These are phyloP conservation scores for Cryphonectria japonica DNA, from an alignment of 2,329 filamentous ascomycete genomes.

Conservation along the genomic window DNA sequence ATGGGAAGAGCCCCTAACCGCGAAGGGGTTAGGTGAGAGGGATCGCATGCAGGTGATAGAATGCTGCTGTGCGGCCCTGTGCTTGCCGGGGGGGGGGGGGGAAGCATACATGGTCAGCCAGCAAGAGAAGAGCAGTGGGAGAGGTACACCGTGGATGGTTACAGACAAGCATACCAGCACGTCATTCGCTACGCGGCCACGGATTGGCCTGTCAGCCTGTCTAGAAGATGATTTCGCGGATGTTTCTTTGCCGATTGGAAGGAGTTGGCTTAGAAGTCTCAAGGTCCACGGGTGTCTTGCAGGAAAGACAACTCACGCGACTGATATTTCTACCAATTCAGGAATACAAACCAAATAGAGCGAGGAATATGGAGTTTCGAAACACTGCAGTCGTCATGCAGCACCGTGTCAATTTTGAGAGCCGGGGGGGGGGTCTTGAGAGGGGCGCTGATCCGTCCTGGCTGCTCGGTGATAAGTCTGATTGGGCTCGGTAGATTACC, in stretches of 20 bases:
- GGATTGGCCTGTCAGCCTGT: not conserved
- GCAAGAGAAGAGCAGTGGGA: not conserved
- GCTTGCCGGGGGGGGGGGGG: not conserved
- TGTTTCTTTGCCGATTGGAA: not conserved
- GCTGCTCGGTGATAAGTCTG: not conserved
- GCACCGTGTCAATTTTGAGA: not conserved
- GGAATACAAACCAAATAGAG: not conserved
- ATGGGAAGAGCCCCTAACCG: not conserved
- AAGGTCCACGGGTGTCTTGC: not conserved
- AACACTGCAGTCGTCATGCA: not conserved
- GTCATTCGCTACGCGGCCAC: not conserved
- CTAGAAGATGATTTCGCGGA: not conserved
- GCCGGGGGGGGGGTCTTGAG: not conserved
- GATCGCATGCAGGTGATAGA: not conserved
- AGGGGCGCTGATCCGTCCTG: not conserved
- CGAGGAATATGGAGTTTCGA: not conserved
- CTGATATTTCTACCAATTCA: too few relatives aligned
- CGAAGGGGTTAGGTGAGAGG: not conserved
- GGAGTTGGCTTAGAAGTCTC: not conserved
- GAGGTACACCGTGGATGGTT: not conserved
- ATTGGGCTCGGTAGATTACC: not conserved
- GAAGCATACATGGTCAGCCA: not conserved
- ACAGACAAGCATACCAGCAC: slow-evolving; percentile 2
- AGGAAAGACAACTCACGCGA: not conserved
- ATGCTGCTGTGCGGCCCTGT: not conserved